These are phyloP conservation scores for Apiotrichum mycotoxinovorans DNA, from an alignment of 1,284 basidiomycete species.

Conservation along the genomic window DNA sequence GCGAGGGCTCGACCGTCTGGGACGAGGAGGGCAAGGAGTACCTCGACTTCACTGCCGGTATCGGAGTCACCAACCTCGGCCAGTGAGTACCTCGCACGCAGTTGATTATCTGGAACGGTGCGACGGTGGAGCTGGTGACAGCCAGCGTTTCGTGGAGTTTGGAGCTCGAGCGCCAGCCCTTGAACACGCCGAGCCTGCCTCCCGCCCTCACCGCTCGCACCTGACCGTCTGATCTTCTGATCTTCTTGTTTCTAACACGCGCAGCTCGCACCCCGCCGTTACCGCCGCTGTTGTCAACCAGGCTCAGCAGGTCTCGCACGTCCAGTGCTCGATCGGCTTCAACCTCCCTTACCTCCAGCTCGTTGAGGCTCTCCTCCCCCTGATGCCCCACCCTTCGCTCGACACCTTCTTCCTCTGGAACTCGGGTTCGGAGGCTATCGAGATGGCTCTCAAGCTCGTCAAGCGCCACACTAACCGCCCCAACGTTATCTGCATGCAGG, in stretches of 20 bases:
- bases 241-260: conserved; percentile 18
- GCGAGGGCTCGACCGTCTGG: conserved; percentile 68
- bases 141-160: too few species aligned
- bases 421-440: conserved; percentile 55
- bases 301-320: conserved; percentile 73
- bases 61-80: conserved; percentile 54
- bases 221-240: neutral
- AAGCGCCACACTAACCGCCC: conserved; percentile 70
- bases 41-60: conserved; percentile 81
- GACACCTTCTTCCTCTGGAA: conserved; percentile 92
- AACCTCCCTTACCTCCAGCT: conserved; percentile 22
- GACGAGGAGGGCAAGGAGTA: conserved; percentile 62
- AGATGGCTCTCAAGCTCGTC: conserved; percentile 53
- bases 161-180: neutral
- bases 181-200: too few species aligned
- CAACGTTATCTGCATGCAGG: conserved; percentile 85
- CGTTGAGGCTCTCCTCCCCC: conserved; percentile 22
- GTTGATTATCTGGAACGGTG: neutral
- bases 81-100: conserved; percentile 7
- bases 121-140: neutral
- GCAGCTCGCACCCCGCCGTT: conserved; percentile 75
- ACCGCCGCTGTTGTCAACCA: conserved; percentile 80
- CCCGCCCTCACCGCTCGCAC: neutral
- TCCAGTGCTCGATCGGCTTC: conserved; percentile 54
- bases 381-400: conserved; percentile 26